phyloP scores from a whole-genome alignment of 768 basidiomycete species.

The Bullera alba region DNA sequence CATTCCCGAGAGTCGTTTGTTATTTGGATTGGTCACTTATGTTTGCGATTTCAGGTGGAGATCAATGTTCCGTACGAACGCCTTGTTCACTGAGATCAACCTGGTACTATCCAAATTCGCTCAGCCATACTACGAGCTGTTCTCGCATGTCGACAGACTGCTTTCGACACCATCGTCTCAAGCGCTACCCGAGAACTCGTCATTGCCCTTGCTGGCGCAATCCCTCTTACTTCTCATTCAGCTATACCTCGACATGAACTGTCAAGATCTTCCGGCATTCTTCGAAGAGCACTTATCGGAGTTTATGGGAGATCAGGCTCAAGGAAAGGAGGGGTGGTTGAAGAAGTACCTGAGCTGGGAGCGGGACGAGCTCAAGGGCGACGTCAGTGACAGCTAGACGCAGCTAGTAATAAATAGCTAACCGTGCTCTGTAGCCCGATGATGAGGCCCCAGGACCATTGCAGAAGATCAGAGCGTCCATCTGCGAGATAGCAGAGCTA shows the following conservation, averaged over 20 bases:
- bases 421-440: slow-evolving; percentile 50
- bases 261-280: slow-evolving; percentile 88
- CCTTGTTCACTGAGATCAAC: slow-evolving; percentile 84
- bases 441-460: slow-evolving; percentile 75
- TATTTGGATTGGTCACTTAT: not conserved
- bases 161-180: slow-evolving; percentile 41
- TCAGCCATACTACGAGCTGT: slow-evolving; percentile 73
- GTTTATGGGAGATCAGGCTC: slow-evolving; percentile 60
- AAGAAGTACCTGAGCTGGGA: slow-evolving; percentile 77
- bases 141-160: slow-evolving; percentile 52
- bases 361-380: slow-evolving; percentile 59
- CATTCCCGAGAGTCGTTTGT: not conserved
- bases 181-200: slow-evolving; percentile 45
- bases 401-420: not conserved
- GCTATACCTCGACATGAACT: slow-evolving; percentile 87
- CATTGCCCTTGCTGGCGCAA: slow-evolving; percentile 54
- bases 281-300: slow-evolving; percentile 80
- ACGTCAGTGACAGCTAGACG: slow-evolving; percentile 53
- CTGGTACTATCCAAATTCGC: slow-evolving; percentile 78
- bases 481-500: slow-evolving; percentile 87
- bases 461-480: slow-evolving; percentile 79
- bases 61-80: slow-evolving; percentile 76
- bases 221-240: slow-evolving; percentile 71
- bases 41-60: slow-evolving; percentile 61
- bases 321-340: slow-evolving; percentile 58